Base-by-base conservation (phyloP, 768 basidiomycete species). In the Phaeotremella fagi region DNA sequence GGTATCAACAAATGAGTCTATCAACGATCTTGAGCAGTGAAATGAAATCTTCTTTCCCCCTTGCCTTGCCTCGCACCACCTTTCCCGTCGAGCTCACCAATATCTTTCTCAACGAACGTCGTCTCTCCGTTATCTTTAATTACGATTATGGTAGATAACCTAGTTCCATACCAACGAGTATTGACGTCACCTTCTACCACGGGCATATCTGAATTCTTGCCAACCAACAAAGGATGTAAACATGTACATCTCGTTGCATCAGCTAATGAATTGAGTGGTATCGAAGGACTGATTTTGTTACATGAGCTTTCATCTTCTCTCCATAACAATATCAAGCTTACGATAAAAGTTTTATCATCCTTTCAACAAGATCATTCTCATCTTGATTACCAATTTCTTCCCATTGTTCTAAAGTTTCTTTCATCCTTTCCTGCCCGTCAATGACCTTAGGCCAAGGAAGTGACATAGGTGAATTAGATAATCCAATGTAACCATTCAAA, bases 401-500 rank as follows among this genome's bases (percentile, higher is more conserved):
- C 59, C 65, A 63, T 18, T 57, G 28, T 16, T 26, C 11, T 3
- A 72, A 33, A 4, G 48, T 50, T 18, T 26, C n/a, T 23, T 38
- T 57, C 51, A 76, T 63, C 33, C 55, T 36, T 23, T 35, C 23
- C 11, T 67, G 45, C 5, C 75, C 75, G 2, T 64, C 52, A 22
- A 49, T 33, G 25, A 76, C 75, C 49, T 76, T 76, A 0, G 71
- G 70, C 70, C 73, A 75, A 25, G 71, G 70, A 28, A 59, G 33
- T 4, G 60, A 54, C 31, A 71, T 38, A 2, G 64, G 58, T 23
- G 66, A 57, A 50, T 74, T 74, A 20, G 57, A 60, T 26, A 74
- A 37, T 7, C 72, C 72, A 20, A 22, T 41, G 22, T 6, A 41
- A 12, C 18, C 38, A 14, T 7, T 41, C 7, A 11, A 20, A 16